Conservation (phyloP, 352 stramenopile genomes). For the Poterioochromonas sp. region DNA sequence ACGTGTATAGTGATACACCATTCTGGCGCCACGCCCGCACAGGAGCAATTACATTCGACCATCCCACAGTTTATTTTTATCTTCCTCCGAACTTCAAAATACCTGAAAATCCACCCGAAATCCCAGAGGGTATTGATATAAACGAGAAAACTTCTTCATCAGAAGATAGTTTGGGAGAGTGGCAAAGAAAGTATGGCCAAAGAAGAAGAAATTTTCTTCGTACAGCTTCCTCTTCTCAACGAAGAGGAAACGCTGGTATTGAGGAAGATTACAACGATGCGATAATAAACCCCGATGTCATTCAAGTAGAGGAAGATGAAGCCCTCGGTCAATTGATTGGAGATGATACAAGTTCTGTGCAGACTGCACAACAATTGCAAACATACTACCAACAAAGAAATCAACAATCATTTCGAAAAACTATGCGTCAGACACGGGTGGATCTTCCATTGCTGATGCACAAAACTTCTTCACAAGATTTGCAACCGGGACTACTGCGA, state of each 20-base stretch:
- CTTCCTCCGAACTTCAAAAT: slow-evolving; percentile 27
- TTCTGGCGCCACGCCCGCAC: neutral
- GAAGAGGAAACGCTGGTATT: neutral
- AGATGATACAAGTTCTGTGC: too few species aligned
- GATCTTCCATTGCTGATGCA: too few species aligned
- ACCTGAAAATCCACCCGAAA: neutral
- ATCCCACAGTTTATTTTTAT: slow-evolving; percentile 11
- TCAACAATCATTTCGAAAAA: too few species aligned
- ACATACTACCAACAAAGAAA: too few species aligned
- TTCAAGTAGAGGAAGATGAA: neutral
- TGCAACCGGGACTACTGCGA: too few species aligned
- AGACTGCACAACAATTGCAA: too few species aligned
- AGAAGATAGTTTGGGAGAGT: neutral
- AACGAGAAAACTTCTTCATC: neutral
- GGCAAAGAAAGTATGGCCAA: neutral
- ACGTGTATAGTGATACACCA: slow-evolving; percentile 4
- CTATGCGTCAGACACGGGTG: too few species aligned
- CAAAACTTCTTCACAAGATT: too few species aligned
- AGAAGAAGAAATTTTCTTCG: neutral
- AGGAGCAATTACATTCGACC: slow-evolving; percentile 17
- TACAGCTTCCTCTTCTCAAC: neutral
- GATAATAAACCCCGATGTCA: neutral
- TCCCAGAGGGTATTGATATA: neutral
- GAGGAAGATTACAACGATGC: neutral
- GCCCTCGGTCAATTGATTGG: too few species aligned